Evolutionary conservation across 805 yeast genomes (phyloP), one percentile per base, ranked within the genome.

Genomic region (Kodamaea kakaduensis): DNA sequence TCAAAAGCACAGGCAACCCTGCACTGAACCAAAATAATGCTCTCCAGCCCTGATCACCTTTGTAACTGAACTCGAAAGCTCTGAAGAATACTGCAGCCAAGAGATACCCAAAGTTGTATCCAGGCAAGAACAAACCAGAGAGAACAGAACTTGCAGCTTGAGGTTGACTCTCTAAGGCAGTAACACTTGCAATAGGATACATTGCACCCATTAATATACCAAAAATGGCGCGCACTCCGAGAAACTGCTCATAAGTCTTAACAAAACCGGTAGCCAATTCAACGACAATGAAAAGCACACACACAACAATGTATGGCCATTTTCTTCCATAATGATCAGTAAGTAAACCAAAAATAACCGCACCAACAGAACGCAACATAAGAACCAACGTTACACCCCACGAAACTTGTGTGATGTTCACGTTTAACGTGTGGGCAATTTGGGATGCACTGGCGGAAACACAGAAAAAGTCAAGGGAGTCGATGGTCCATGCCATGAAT

Each of bases 351-450:
- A 52, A 52, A 25, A 50, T 40, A 10, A 49, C 21, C 0, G 58
- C 56, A 3, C 58, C 58, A 6, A 52, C 52, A 4, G 54, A 47
- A 15, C 58, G 43, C 21, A 52, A 48, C 58, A 52, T 52, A 18
- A 52, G 43, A 31, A 52, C 56, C 37, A 52, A 43, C 1, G 58
- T 51, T 23, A 52, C 47, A 9, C 55, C 54, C 58, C 58, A 52
- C 3, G 55, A 43, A 17, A 52, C 44, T 23, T 51, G 43, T 17
- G 44, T 44, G 20, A 46, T 48, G 19, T 41, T 34, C 8, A 32
- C 40, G 1, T 35, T 46, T 9, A 51, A 41, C 3, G 50, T 36
- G 18, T 45, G 32, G 5, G 58, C 55, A 34, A 52, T 47, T 14
- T 36, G 43, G 5, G 43, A 9, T 1, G 46, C 48, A 33, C 50